phyloP scores from a whole-genome alignment of 257 asterid species.

The Schizonepeta tenuifolia region DNA sequence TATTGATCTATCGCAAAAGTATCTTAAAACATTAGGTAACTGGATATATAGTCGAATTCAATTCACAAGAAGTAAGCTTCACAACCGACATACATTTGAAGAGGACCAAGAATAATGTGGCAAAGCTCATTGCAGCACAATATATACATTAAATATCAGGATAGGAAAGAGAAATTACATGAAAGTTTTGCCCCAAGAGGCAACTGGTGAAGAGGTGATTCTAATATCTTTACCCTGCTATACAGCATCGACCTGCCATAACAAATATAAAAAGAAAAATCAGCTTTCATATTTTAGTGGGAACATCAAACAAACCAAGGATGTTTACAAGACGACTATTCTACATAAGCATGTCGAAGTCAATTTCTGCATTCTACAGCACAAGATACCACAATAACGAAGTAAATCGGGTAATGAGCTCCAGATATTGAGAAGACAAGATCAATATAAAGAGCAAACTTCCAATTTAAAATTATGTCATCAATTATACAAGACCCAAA shows the following conservation, averaged over 20 bases:
- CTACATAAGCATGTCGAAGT: background rate
- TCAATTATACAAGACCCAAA: background rate
- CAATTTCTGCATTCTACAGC: background rate
- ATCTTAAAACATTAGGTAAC: background rate
- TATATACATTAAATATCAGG: background rate
- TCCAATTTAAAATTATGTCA: background rate
- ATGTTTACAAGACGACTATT: background rate
- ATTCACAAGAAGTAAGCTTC: background rate
- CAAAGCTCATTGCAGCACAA: background rate
- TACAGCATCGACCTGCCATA: constrained; percentile 34
- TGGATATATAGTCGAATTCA: background rate
- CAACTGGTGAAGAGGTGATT: constrained; percentile 22
- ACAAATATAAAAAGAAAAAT: background rate
- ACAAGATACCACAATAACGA: background rate
- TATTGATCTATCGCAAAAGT: background rate
- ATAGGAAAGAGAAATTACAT: constrained; percentile 25
- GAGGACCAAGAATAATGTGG: background rate
- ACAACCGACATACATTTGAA: background rate
- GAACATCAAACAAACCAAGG: background rate
- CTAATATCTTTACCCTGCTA: constrained; percentile 23
- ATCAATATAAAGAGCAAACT: background rate
- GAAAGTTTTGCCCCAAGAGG: constrained; percentile 16
- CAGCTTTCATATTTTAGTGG: background rate
- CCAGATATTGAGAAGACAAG: constrained; percentile 6
- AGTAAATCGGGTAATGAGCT: background rate